A percentile compares a stretch with the other conserved stretches of the same genome.
phyloP scores from a whole-genome alignment of 75 land plant species.

The Pinus albicaulis region DNA sequence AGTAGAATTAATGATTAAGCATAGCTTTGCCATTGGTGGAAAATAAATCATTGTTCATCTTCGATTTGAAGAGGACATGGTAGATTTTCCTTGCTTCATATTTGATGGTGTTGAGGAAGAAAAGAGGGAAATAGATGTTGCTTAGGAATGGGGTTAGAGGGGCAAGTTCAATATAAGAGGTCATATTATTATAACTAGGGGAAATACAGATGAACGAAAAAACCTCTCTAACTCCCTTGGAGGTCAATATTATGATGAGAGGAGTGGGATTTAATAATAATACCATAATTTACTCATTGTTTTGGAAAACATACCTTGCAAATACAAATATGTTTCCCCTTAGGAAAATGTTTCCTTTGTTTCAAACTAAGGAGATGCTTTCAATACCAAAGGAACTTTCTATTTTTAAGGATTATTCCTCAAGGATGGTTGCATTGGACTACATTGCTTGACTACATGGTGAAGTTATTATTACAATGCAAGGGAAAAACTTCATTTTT shows the following conservation, averaged over 20 bases:
- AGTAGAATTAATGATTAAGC: no score
- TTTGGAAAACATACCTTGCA: conserved; percentile 87
- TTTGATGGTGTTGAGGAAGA: no score
- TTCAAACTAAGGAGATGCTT: no score
- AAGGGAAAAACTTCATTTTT: conserved; percentile 89
- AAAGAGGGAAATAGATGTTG: conserved; percentile 62
- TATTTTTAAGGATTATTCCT: no score
- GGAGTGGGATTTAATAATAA: conserved; percentile 94
- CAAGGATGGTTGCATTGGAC: no score
- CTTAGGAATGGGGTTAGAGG: conserved; percentile 90
- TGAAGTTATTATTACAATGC: conserved; percentile 89
- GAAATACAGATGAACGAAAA: conserved; percentile 79
- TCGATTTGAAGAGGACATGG: no score
- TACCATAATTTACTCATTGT: conserved; percentile 79
- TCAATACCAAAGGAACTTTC: no score
- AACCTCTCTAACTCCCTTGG: conserved; percentile 93
- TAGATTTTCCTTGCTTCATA: conserved; percentile 97
- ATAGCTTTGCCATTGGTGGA: no score
- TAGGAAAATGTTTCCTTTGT: no score
- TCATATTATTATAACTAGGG: conserved; percentile 76
- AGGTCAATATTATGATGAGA: conserved; percentile 98
- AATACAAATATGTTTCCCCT: conserved; percentile 84
- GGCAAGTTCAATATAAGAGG: no score
- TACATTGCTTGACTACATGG: conserved; percentile 80
- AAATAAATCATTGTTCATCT: no score